These are phyloP conservation scores for Erucastrum elatum DNA, from an alignment of 345 rosid species.

Conservation along the genomic window DNA sequence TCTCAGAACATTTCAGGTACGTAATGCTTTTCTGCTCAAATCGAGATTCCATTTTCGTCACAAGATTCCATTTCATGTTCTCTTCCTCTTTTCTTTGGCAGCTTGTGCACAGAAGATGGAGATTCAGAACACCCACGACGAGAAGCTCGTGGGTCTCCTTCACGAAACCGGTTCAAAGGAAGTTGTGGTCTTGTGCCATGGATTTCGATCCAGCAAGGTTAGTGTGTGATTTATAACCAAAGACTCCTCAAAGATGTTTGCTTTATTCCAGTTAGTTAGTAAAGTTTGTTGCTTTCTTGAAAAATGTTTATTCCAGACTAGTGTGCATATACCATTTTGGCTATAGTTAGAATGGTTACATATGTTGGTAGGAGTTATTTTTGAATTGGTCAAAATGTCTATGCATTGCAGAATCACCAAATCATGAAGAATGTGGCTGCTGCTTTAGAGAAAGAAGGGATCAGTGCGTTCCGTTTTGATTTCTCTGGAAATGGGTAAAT, in stretches of 20 bases:
- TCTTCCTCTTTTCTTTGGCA: neutral
- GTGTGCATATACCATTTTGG: neutral
- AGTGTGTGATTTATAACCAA: neutral
- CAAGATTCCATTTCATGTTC: neutral
- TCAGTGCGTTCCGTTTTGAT: neutral
- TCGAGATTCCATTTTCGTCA: neutral
- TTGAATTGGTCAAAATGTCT: neutral
- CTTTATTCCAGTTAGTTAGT: neutral
- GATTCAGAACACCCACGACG: conserved; percentile 57
- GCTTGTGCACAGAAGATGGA: conserved; percentile 44
- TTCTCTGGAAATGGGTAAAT: neutral
- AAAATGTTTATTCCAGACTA: neutral
- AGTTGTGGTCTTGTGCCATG: conserved; percentile 75
- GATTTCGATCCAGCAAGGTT: conserved; percentile 73
- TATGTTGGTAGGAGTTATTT: too few relatives aligned
- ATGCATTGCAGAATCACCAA: neutral
- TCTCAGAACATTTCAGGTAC: conserved; percentile 49
- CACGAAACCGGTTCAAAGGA: conserved; percentile 73
- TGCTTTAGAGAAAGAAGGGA: conserved; percentile 1
- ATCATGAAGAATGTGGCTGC: neutral
- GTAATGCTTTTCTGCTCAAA: neutral
- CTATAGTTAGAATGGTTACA: too few relatives aligned
- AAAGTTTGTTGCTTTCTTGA: neutral
- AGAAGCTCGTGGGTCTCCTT: conserved; percentile 69
- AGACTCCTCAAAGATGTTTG: neutral